These are phyloP conservation scores for Phytophthora hibernalis DNA, from an alignment of 352 stramenopile genomes.

Conservation along the genomic window DNA sequence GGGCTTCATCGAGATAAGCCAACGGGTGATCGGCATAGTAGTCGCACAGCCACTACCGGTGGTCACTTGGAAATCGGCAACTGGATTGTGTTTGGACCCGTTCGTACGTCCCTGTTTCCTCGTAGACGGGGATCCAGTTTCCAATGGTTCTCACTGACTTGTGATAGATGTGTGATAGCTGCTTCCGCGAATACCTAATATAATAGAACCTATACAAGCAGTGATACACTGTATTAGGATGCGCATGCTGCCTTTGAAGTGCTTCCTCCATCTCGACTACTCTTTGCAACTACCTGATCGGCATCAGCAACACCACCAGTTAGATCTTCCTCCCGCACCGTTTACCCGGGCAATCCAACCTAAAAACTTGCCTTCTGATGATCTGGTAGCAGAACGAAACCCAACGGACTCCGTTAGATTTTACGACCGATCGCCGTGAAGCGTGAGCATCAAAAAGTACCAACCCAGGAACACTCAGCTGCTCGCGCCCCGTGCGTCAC, in stretches of 20 bases:
- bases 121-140: no score
- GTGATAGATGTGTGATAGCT: no score
- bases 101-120: no score
- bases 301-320: neutral
- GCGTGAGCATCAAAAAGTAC: neutral
- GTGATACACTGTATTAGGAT: no score
- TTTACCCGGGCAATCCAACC: neutral
- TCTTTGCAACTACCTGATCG: neutral
- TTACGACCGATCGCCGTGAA: neutral
- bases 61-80: neutral
- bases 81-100: neutral
- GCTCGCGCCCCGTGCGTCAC: no score
- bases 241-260: no score
- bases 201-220: no score
- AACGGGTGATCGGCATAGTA: neutral
- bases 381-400: neutral
- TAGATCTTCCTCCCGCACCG: neutral
- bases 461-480: neutral
- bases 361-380: neutral
- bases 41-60: neutral
- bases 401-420: neutral
- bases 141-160: no score
- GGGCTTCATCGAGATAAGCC: constrained; percentile 6
- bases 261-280: no score
- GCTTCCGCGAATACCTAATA: no score